phyloP scores from a whole-genome alignment of 1,139 yeast species.

The Debaryomyces fabryi region DNA sequence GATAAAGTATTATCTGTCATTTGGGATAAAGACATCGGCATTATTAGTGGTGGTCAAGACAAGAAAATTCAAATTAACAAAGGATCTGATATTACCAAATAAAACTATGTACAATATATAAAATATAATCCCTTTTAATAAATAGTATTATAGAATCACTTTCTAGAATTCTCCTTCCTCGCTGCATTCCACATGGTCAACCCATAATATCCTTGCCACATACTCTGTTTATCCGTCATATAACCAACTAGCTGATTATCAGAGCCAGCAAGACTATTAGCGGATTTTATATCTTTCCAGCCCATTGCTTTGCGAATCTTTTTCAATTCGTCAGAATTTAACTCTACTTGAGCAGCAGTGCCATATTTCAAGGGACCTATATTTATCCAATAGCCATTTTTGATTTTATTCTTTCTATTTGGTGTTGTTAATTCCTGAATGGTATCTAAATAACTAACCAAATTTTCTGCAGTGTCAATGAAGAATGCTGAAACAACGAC shows the following conservation, averaged over 20 bases:
- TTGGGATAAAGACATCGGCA: slow-evolving; percentile 81
- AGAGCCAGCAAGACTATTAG: slow-evolving; percentile 34
- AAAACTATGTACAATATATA: slow-evolving; percentile 12
- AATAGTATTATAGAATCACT: background rate
- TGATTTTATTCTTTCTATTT: slow-evolving; percentile 28
- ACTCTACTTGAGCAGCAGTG: slow-evolving; percentile 77
- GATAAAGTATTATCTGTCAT: slow-evolving; percentile 82
- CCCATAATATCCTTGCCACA: slow-evolving; percentile 82
- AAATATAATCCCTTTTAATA: slow-evolving; percentile 3
- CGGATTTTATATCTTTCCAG: slow-evolving; percentile 58
- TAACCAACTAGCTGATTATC: slow-evolving; percentile 41
- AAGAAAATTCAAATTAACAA: slow-evolving; percentile 87
- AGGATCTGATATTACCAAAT: slow-evolving; percentile 45
- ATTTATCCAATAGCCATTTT: slow-evolving; percentile 73
- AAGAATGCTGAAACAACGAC: slow-evolving; percentile 74
- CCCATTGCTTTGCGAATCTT: slow-evolving; percentile 56
- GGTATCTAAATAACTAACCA: slow-evolving; percentile 69
- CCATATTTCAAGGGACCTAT: slow-evolving; percentile 90
- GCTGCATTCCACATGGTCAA: slow-evolving; percentile 50
- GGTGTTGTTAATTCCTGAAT: slow-evolving; percentile 51
- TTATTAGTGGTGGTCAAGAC: slow-evolving; percentile 92
- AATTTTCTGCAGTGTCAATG: slow-evolving; percentile 84
- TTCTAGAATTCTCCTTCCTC: slow-evolving; percentile 26
- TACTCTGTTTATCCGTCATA: slow-evolving; percentile 61
- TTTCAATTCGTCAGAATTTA: slow-evolving; percentile 64